phyloP scores from a whole-genome alignment of 192 early-diverging fungal genomes.

The Rhizophagus prolifer region DNA sequence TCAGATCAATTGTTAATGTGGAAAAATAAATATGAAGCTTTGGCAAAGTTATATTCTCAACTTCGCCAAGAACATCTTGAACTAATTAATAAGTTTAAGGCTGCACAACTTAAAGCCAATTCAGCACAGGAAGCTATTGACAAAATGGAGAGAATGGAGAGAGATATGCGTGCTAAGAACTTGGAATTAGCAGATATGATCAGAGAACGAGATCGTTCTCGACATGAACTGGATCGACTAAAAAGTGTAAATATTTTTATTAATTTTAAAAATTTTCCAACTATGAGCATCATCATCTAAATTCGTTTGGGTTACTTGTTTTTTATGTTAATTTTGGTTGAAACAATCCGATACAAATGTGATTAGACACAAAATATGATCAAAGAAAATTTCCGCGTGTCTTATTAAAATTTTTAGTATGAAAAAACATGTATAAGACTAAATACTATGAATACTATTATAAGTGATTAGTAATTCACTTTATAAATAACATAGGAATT shows the following conservation, averaged over 20 bases:
- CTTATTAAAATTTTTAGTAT: too few species aligned
- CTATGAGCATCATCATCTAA: neutral
- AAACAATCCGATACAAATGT: neutral
- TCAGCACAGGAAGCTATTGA: constrained; percentile 81
- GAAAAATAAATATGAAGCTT: constrained; percentile 96
- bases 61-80: constrained; percentile 95
- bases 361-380: neutral
- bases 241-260: constrained; percentile 16
- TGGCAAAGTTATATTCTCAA: constrained; percentile 98
- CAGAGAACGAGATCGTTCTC: constrained; percentile 84
- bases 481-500: too few species aligned
- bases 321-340: neutral
- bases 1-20: constrained; percentile 90
- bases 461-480: neutral
- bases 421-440: too few species aligned
- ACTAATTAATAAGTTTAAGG: constrained; percentile 87
- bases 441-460: too few species aligned
- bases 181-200: constrained; percentile 82
- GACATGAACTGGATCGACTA: constrained; percentile 61
- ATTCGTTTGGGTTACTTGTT: neutral
- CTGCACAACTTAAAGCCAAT: constrained; percentile 77
- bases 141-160: constrained; percentile 78
- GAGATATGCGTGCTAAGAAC: constrained; percentile 72
- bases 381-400: neutral
- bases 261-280: neutral